Conservation (phyloP, 345 rosid species). For the Eucalyptus tenuipes region DNA sequence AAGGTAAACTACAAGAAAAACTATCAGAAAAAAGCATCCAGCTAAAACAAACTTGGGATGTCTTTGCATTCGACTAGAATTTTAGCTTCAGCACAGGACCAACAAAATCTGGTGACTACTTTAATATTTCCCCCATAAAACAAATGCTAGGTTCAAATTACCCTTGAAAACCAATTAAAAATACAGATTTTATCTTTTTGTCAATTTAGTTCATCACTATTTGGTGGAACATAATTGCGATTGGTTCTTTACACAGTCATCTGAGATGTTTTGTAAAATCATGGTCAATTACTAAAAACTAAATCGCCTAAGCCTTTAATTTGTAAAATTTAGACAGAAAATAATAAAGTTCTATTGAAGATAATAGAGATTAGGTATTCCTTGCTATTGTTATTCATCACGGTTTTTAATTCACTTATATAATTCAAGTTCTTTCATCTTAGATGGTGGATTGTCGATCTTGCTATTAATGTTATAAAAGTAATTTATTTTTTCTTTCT, state of each 20-base stretch:
- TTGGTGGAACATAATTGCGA: accelerated
- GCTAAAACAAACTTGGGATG: no score
- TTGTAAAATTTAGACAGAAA: no score
- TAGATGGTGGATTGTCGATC: neutral
- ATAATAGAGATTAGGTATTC: neutral
- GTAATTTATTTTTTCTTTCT: no score
- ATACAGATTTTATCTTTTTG: neutral
- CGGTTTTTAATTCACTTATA: no score
- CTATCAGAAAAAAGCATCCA: accelerated
- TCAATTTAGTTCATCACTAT: neutral
- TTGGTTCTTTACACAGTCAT: accelerated
- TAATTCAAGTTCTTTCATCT: neutral
- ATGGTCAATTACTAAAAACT: neutral
- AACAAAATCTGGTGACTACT: no score
- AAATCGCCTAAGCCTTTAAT: neutral
- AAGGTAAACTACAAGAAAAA: no score
- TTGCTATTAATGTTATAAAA: no score
- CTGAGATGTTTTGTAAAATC: no score
- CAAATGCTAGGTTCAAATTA: no score
- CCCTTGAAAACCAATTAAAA: neutral
- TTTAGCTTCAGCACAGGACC: neutral
- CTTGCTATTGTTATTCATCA: neutral
- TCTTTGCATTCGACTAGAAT: no score
- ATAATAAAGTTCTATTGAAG: no score
- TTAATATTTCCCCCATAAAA: no score